Evolutionary conservation across 1,139 yeast species (phyloP), one percentile per base, ranked within the genome.

Genomic region (Suhomyces bolitotheri): DNA sequence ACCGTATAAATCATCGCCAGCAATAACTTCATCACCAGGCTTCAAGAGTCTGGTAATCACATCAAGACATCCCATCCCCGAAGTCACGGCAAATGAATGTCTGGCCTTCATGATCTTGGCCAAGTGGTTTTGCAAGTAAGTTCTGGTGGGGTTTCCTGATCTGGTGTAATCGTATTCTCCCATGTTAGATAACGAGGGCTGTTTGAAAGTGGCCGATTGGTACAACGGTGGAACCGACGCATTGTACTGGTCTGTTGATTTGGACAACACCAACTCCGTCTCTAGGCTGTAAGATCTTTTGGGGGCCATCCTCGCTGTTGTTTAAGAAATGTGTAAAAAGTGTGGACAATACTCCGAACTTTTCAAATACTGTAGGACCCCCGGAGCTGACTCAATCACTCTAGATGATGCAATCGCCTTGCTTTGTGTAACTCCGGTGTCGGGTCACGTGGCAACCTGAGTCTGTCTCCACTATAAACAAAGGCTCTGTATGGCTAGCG

Each of bases 101-200:
- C 73, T 65, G 8, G 95, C 90, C 46, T 72, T 73, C 82, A 87
- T 87, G 52, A 89, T 76, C 47, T 78, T 76, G 31, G 87, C 82
- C 51, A 89, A 57, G 50, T 89, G 95, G 36, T 77, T 70, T 58
- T 89, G 96, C 41, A 88, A 66, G 32, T 78, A 78, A 0, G 94
- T 78, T 60, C 97, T 73, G 2, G 97, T 87, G 20, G 97, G 97
- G 60, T 89, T 89, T 3, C 97, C 97, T n/a, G 94, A 82, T 52
- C 97, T 72, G 1, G 97, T 87, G 60, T 89, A 89, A 60, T 89
- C 97, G 58, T 84, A 89, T 53, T 81, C 84, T 5, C 94, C 92
- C 84, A 84, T 80, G 49, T 82, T 80, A 27, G 78, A 54, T 64
- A 86, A 67, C 5, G 88, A 81, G 28, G 75, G 78, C 59, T 87